Base-by-base conservation (phyloP, 2,329 filamentous ascomycete genomes). In the Didymosphaeria variabile region DNA sequence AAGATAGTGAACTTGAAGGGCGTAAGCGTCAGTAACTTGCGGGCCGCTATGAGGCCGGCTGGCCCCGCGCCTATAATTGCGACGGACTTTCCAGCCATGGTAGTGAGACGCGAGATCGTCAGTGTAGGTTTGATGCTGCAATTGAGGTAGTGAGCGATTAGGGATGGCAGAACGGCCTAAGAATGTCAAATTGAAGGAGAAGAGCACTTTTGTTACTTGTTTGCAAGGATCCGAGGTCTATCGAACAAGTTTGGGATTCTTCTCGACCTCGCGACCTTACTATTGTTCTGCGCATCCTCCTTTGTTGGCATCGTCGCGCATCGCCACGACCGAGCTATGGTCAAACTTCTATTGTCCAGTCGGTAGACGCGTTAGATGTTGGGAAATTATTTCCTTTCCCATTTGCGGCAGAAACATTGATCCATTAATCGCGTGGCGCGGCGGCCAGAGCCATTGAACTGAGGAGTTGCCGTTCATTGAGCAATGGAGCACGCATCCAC, bases 1-100 rank as follows among this genome's bases (percentile, higher is more conserved):
- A 90, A 90, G 45, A 94, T 76, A 7, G 86, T 89, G 55, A 93
- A 88, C 5, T 82, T 80, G 79, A 92, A 93, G 0, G 85, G 81
- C 13, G 21, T 81, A 83, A 69, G 87, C 83, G 50, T 61, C 5
- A 92, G 82, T 34, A 94, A 81, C 0, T 88, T 90, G 78, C 93
- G 93, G 32, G 79, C 79, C 36, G 75, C 74, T 6, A 74, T 72
- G 1, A 80, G 67, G 29, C 78, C 78, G 23, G 72, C 72, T 3
- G 78, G 77, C 0, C 78, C 78, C 21, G 76, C 78, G 17, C 78
- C 78, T 17, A 80, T 64, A 40, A 80, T 75, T 52, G 72, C 71
- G 17, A 79, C 75, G 26, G 67, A 60, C 57, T 71, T 70, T 12
- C 34, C 23, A 21, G 52, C 13, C 52, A 55, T 55, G 9, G 26